Conservation (phyloP, 2,329 filamentous ascomycete species). For the Trichophyton rubrum region DNA sequence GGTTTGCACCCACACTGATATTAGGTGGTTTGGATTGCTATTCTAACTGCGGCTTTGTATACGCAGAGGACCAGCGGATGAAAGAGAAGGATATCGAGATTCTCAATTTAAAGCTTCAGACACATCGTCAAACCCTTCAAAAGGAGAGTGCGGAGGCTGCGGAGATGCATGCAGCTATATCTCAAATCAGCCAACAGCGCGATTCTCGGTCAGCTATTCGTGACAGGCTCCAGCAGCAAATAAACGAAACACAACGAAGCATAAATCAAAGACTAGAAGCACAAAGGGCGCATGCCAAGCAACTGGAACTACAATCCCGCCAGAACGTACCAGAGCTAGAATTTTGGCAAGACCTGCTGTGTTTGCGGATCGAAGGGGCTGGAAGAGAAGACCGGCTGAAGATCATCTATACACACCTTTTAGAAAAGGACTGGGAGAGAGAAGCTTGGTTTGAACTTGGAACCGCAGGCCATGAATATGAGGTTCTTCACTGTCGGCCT, state of each 20-base stretch:
- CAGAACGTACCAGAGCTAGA: conserved; percentile 88
- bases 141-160: conserved; percentile 50
- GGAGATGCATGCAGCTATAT: conserved; percentile 50
- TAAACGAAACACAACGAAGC: conserved; percentile 37
- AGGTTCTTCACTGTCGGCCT: conserved; percentile 66
- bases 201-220: conserved; percentile 43
- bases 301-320: conserved; percentile 69
- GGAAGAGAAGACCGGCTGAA: conserved; percentile 74
- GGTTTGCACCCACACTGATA: conserved; percentile 42
- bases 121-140: conserved; percentile 44
- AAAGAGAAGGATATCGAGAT: conserved; percentile 81
- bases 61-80: conserved; percentile 76
- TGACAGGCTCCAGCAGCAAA: conserved; percentile 44
- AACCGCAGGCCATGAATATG: conserved; percentile 70
- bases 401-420: conserved; percentile 77
- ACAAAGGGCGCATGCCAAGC: conserved; percentile 44
- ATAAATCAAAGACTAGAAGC: conserved; percentile 35
- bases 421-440: conserved; percentile 74
- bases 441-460: conserved; percentile 92
- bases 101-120: conserved; percentile 42
- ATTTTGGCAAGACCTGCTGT: conserved; percentile 89
- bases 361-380: conserved; percentile 77
- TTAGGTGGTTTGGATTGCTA: neutral
- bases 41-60: neutral
- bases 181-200: conserved; percentile 43